These are phyloP conservation scores for Phytophthora rubi DNA, from an alignment of 352 stramenopile species.

Conservation along the genomic window DNA sequence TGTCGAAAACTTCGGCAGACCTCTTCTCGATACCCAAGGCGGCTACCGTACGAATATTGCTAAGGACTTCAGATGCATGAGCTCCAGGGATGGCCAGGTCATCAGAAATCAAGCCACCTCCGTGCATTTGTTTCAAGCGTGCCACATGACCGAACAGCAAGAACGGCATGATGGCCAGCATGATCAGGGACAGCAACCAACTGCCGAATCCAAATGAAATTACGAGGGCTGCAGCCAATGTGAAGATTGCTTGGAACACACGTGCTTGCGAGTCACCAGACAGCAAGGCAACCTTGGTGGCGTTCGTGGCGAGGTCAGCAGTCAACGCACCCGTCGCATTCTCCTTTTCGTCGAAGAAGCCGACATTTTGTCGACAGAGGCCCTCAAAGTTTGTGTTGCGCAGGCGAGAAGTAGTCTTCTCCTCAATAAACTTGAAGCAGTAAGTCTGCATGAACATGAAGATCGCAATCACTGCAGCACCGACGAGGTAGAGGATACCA, in stretches of 20 bases:
- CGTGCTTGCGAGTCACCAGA: conserved; percentile 52
- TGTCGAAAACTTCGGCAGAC: too few relatives aligned
- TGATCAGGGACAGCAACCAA: conserved; percentile 44
- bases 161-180: conserved; percentile 8
- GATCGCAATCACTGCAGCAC: conserved; percentile 34
- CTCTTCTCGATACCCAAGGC: conserved; percentile 46
- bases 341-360: conserved; percentile 74
- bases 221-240: conserved; percentile 49
- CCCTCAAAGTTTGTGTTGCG: conserved; percentile 52
- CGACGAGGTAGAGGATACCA: conserved; percentile 34
- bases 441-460: conserved; percentile 49
- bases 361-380: conserved; percentile 51
- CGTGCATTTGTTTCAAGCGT: conserved; percentile 32
- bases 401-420: conserved; percentile 52
- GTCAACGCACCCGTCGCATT: conserved; percentile 64
- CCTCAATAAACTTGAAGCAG: conserved; percentile 53
- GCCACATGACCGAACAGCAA: background rate
- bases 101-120: conserved; percentile 18
- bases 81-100: conserved; percentile 39
- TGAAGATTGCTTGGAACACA: conserved; percentile 51
- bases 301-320: conserved; percentile 58
- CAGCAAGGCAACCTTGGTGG: conserved; percentile 49
- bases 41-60: conserved; percentile 51
- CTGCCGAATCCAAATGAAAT: conserved; percentile 71
- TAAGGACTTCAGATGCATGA: conserved; percentile 51